phyloP scores from a whole-genome alignment of 2,329 filamentous ascomycete species.

The Lachnellula occidentalis region DNA sequence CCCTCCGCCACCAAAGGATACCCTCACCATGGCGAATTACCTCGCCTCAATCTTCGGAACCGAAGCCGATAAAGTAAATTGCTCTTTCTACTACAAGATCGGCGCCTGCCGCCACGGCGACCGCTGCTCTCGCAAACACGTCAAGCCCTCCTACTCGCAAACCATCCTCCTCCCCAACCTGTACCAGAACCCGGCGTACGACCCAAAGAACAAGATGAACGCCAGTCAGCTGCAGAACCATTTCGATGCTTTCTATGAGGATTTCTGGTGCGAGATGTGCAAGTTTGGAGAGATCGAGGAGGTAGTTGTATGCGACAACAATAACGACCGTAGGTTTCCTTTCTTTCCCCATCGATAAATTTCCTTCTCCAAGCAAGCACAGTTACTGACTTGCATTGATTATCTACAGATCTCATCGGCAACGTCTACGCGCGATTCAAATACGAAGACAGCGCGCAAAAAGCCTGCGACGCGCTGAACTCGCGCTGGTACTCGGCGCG shows the following conservation, averaged over 20 bases:
- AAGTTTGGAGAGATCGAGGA: conserved; percentile 97
- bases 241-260: conserved; percentile 99
- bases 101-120: conserved; percentile 97
- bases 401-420: conserved; percentile 73
- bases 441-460: conserved; percentile 94
- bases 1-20: background rate
- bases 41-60: conserved; percentile 99
- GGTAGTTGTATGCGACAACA: conserved; percentile 98
- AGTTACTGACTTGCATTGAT: conserved; percentile 14
- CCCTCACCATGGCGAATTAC: conserved; percentile 79
- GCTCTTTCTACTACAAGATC: conserved; percentile 99
- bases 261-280: conserved; percentile 99
- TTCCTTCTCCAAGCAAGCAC: background rate
- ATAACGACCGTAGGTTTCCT: conserved; percentile 63
- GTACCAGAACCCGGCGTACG: conserved; percentile 98
- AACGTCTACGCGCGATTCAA: conserved; percentile 99
- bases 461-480: conserved; percentile 91
- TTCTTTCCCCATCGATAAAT: too few species aligned
- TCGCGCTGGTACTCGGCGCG: conserved; percentile 93
- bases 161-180: conserved; percentile 97
- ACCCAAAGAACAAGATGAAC: conserved; percentile 96
- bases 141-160: conserved; percentile 97
- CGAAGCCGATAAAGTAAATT: conserved; percentile 99
- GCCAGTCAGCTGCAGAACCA: conserved; percentile 94
- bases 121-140: conserved; percentile 95